These are phyloP conservation scores for Takakia lepidozioides DNA, from an alignment of 225 moss, liverwort and hornwort species.

Conservation along the genomic window DNA sequence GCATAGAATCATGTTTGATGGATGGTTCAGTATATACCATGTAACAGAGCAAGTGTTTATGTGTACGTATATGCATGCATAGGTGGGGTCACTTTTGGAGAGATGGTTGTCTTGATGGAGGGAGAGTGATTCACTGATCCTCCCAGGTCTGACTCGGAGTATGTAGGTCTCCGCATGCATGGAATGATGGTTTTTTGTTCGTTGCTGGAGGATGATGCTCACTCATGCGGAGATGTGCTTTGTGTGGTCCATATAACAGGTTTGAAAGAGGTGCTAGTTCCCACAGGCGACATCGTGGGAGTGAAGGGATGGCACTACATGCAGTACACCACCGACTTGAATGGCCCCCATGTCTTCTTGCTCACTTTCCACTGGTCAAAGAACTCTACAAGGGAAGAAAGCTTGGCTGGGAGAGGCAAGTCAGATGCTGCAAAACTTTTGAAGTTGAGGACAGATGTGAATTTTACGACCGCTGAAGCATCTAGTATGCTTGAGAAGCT, in stretches of 20 bases:
- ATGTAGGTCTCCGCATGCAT: no score
- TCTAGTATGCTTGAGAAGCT: constrained; percentile 44
- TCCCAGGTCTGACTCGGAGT: no score
- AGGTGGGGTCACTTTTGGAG: no score
- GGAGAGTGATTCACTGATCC: no score
- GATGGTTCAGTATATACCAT: no score
- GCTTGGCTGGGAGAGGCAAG: not conserved
- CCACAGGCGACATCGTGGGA: constrained; percentile 27
- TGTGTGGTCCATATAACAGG: constrained; percentile 11
- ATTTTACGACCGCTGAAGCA: constrained; percentile 40
- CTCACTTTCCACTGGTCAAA: constrained; percentile 61
- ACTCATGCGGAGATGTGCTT: no score
- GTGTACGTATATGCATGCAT: no score
- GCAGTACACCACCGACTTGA: constrained; percentile 41
- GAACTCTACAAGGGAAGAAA: constrained; percentile 13
- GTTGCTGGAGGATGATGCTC: no score
- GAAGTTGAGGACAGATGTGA: constrained; percentile 78
- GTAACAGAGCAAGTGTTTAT: no score
- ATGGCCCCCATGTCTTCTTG: constrained; percentile 37
- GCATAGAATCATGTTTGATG: no score
- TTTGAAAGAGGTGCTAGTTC: constrained; percentile 30
- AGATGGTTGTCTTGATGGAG: no score
- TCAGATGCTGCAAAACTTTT: constrained; percentile 28
- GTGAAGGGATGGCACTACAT: constrained; percentile 70
- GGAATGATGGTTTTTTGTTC: no score